Conservation (phyloP, 495 filamentous ascomycete genomes). For the Pseudotulostoma volvatum region DNA sequence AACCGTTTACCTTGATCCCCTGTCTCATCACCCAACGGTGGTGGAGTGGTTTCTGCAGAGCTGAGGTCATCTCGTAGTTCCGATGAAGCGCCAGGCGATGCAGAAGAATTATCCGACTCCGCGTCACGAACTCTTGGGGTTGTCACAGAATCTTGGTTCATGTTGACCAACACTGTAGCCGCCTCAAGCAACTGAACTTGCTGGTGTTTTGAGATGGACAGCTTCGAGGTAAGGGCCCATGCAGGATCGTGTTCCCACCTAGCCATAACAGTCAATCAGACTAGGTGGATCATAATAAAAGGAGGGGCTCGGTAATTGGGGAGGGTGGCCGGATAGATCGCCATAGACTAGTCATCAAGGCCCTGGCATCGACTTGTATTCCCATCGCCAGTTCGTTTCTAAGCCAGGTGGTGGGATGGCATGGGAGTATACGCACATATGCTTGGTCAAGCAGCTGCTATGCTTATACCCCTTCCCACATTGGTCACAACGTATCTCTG, state of each 20-base stretch:
- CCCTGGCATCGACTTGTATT: too few species aligned
- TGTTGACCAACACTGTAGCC: constrained; percentile 80
- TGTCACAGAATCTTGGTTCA: constrained; percentile 49
- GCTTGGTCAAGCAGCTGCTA: constrained; percentile 99
- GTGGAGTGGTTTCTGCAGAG: constrained; percentile 40
- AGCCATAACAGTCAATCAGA: constrained; percentile 8
- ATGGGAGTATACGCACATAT: constrained; percentile 76
- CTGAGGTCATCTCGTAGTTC: constrained; percentile 53
- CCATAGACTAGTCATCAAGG: too few species aligned
- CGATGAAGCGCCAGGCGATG: constrained; percentile 64
- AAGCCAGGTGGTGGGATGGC: constrained; percentile 31
- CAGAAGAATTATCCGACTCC: constrained; percentile 66
- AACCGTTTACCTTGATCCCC: constrained; percentile 25
- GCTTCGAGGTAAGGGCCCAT: constrained; percentile 94
- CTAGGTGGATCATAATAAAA: constrained; percentile 4
- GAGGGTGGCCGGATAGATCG: too few species aligned
- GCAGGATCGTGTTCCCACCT: constrained; percentile 99
- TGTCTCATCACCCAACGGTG: constrained; percentile 32
- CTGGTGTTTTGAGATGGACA: constrained; percentile 98
- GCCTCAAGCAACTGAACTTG: constrained; percentile 96
- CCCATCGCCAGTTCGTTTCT: too few species aligned
- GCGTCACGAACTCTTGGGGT: constrained; percentile 42
- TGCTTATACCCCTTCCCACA: constrained; percentile 99
- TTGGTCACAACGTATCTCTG: constrained; percentile 88
- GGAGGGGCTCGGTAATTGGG: too few species aligned